A percentile compares a stretch with the other conserved stretches of the same genome.
Conservation (phyloP, 2,329 filamentous ascomycete genomes). For the Huntiella abstrusa region DNA sequence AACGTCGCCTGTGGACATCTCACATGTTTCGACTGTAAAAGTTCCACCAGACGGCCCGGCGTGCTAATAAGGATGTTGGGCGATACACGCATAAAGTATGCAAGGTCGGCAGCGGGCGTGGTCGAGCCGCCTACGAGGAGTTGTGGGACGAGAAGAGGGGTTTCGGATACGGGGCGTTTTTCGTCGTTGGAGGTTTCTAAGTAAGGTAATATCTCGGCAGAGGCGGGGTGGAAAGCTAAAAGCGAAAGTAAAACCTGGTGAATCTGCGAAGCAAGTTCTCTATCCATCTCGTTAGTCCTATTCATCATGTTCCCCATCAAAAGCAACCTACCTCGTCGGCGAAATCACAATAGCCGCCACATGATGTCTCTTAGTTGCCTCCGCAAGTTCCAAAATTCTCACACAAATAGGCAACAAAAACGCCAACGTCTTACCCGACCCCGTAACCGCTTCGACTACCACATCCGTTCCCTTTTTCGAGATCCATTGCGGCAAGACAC, state of each 20-base stretch:
- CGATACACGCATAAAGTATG: constrained; percentile 62
- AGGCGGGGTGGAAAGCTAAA: constrained; percentile 65
- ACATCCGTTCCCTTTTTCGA: constrained; percentile 60
- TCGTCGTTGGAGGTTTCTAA: constrained; percentile 34
- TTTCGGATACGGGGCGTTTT: constrained; percentile 29
- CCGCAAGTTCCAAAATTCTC: constrained; percentile 59
- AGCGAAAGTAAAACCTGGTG: constrained; percentile 61
- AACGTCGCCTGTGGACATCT: constrained; percentile 79
- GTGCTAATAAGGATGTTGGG: constrained; percentile 84
- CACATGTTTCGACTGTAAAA: constrained; percentile 71
- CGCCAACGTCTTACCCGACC: constrained; percentile 74
- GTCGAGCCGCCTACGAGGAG: constrained; percentile 65
- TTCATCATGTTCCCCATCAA: background rate
- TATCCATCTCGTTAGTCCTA: constrained; percentile 20
- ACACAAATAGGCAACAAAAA: constrained; percentile 74
- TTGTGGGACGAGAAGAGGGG: constrained; percentile 56
- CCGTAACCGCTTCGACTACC: constrained; percentile 81
- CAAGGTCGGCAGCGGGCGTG: constrained; percentile 71
- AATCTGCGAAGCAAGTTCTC: constrained; percentile 84
- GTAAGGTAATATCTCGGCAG: constrained; percentile 43
- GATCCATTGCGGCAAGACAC: constrained; percentile 73
- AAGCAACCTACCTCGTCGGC: constrained; percentile 32
- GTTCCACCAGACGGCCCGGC: constrained; percentile 72
- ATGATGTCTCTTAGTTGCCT: constrained; percentile 75
- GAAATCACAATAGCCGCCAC: constrained; percentile 82